Evolutionary conservation across 2,329 filamentous ascomycete species (phyloP).

Genomic region (Penicillium sp.): DNA sequence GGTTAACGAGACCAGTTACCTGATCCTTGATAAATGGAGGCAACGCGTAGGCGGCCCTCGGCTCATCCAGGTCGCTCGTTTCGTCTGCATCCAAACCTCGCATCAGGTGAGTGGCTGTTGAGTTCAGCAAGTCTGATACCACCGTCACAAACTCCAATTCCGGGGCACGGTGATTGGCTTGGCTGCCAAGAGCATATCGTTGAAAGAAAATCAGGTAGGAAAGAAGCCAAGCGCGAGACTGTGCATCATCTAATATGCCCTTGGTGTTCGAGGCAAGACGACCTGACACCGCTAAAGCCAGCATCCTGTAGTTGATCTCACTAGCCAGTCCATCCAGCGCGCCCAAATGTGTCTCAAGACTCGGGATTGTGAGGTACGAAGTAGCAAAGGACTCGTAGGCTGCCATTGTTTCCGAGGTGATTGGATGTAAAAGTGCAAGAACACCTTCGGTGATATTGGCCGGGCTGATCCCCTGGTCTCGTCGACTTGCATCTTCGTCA

Average conservation of each 20-base stretch:
- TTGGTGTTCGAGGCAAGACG: constrained; percentile 27
- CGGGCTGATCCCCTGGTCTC: constrained; percentile 9
- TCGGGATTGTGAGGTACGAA: constrained; percentile 48
- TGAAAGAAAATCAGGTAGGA: constrained; percentile 61
- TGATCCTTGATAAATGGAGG: constrained; percentile 62
- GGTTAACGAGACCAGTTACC: constrained; percentile 69
- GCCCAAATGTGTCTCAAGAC: constrained; percentile 38
- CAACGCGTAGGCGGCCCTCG: constrained; percentile 32
- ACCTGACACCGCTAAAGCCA: constrained; percentile 40
- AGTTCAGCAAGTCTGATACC: constrained; percentile 56
- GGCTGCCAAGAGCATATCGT: constrained; percentile 44
- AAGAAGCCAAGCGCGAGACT: constrained; percentile 56
- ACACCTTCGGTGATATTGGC: constrained; percentile 33
- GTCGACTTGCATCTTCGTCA: background rate
- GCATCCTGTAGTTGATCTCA: constrained; percentile 52
- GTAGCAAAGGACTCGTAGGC: constrained; percentile 47
- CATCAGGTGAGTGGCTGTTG: constrained; percentile 56
- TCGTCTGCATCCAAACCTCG: constrained; percentile 47
- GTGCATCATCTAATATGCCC: constrained; percentile 34
- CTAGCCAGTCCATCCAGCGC: constrained; percentile 45
- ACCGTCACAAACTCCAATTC: constrained; percentile 57
- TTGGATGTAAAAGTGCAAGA: constrained; percentile 43
- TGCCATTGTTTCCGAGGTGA: constrained; percentile 44
- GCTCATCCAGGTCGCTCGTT: constrained; percentile 25
- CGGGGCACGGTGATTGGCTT: constrained; percentile 40